A percentile compares a stretch with the other conserved stretches of the same genome.
Evolutionary conservation across 352 stramenopile species (phyloP).

Genomic region (Globisporangium paddicum): DNA sequence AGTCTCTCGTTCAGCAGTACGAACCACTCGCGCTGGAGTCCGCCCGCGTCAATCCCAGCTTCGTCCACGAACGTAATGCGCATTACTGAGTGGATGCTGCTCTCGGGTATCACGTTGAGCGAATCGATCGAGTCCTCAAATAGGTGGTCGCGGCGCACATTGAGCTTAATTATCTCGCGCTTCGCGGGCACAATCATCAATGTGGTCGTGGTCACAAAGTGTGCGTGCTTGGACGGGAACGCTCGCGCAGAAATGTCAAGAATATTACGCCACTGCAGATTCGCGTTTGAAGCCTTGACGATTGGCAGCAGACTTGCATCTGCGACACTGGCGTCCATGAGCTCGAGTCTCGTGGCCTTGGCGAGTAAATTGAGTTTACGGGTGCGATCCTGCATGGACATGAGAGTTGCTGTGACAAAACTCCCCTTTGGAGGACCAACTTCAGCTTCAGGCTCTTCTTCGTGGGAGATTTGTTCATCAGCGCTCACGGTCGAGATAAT

Average conservation of each 20-base stretch:
- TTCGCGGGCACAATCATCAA: conserved; percentile 34
- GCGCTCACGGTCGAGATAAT: too few relatives aligned
- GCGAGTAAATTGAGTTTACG: too few relatives aligned
- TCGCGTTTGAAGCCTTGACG: neutral
- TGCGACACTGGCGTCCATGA: too few relatives aligned
- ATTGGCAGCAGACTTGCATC: neutral
- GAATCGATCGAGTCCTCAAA: conserved; percentile 41
- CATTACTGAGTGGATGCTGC: conserved; percentile 28
- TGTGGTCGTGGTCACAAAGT: conserved; percentile 38
- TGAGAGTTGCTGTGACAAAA: too few relatives aligned
- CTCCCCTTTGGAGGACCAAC: too few relatives aligned
- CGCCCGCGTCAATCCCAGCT: conserved; percentile 53
- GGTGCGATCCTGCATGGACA: neutral
- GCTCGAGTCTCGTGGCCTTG: too few relatives aligned
- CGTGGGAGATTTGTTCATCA: too few relatives aligned
- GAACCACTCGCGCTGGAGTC: conserved; percentile 67
- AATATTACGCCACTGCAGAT: neutral
- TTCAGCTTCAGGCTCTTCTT: too few relatives aligned
- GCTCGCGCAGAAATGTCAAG: conserved; percentile 5
- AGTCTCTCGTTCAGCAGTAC: conserved; percentile 19
- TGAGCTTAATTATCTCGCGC: conserved; percentile 38
- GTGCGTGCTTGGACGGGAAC: conserved; percentile 47
- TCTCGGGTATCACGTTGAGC: conserved; percentile 20
- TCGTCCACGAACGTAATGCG: conserved; percentile 61
- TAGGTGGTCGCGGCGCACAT: conserved; percentile 32